Evolutionary conservation across 1,284 basidiomycete species (phyloP), one percentile per base, ranked within the genome.

Genomic region (Ustilago sp.): DNA sequence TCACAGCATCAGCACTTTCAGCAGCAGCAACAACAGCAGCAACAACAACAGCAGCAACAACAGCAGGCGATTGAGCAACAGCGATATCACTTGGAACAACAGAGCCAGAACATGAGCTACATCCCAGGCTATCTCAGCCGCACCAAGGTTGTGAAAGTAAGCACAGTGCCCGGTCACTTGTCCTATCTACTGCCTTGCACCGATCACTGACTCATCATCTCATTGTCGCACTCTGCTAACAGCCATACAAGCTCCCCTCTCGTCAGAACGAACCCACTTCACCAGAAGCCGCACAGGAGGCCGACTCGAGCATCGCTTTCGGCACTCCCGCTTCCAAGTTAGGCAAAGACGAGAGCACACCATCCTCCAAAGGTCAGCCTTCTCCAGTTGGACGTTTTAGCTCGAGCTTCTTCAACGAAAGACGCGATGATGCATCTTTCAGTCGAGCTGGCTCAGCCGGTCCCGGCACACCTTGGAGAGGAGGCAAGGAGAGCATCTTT

Each of bases 401-500:
- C 60, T 82, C 80, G 35, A 77, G 69, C 48, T 82, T 82, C 53
- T 82, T 82, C 65, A 74, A 79, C 57, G 64, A 68, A 23, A 64
- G 69, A 57, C 78, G 70, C 17, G 74, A 70, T 23, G 70, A 70
- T 19, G 68, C 68, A 31, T 65, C 68, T 3, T 62, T 69, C 52
- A 59, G 65, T 50, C 66, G 66, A 7, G 59, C 64, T 8, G 68
- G 70, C 31, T 74, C 63, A 5, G 70, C 61, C 5, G 68, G 65
- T 15, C 69, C 76, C 0, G 68, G 67, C 7, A 76, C 74, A 3
- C 70, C 70, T 2, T 77, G 66, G 68, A 35, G 61, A 50, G 71
- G 74, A 35, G 69, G 54, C 31, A 75, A 78, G 38, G 79, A 79
- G 53, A 82, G 80, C 60, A 80, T 82, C 66, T 82, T 82, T 70